Base-by-base conservation (phyloP, 306 rosid species). In the Quercus robur region DNA sequence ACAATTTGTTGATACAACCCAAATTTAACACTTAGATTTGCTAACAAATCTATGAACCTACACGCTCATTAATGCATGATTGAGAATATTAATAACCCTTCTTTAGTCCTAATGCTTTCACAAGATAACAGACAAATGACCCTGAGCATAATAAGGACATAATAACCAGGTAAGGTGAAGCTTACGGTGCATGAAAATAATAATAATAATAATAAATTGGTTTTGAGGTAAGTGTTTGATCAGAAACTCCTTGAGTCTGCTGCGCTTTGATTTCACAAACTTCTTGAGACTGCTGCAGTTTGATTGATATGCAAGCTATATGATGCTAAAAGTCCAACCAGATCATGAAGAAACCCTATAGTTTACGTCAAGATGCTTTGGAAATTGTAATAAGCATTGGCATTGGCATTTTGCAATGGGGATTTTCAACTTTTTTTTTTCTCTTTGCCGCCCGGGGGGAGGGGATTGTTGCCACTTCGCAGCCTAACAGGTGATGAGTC, bases 261-360 rank as follows among this genome's bases (percentile, higher is more conserved):
- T 26, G 69, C 68, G 5, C 35, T 26, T 63, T 63, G 33, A 26
- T 63, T 63, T 13, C 69, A 26, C 78, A 75, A 75, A 70, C 83
- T 78, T 75, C 77, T 83, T 68, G 80, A 78, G 26, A 2, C 44
- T 18, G 76, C 28, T 30, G 68, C 70, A 49, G 62, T 79, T 79
- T 83, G 80, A 83, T 62, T 83, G 80, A 61, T 18, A 13, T 71
- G 56, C 64, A 83, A 70, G 83, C 44, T 58, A 79, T 23, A 35
- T 25, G 52, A 56, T 69, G 64, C 77, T 71, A 58, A 30, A 78
- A 72, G 71, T 79, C 73, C 52, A 23, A 59, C 7, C 18, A 59
- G 66, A 59, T 23, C 64, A 58, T 82, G 57, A 71, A 82, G 75
- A 69, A 72, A 58, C 81, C 73, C 79, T 25, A 25, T 75, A 56